Evolutionary conservation across 2,329 filamentous ascomycete species (phyloP), one percentile per base, ranked within the genome.

Genomic region (Cyphellophora europaea): DNA sequence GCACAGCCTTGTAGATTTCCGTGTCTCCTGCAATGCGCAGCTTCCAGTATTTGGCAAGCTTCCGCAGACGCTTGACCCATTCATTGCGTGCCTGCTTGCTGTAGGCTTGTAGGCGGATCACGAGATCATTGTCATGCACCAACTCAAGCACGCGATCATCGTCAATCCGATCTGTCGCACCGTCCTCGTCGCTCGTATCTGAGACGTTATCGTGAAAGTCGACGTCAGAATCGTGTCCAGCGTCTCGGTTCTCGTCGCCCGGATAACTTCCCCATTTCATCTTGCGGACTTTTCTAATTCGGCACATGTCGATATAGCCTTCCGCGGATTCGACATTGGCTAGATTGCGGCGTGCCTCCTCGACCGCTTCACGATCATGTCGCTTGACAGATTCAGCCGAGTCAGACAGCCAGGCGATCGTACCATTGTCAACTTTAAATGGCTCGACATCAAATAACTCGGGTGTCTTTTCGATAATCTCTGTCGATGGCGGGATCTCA

Each of bases 41-140:
- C 42, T 67, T 74, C 77, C 77, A 82, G 56, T 81, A 82, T 30
- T 63, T 68, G 19, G 69, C 63, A 8, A 82, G 56, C 5, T 64
- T 61, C 11, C 63, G 63, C 2, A 82, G 59, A 17, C 76, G 66
- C 19, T 62, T 63, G 37, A 78, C 68, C 77, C 77, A 82, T 50
- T 78, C 69, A 42, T 72, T 65, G 32, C 72, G 69, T 3, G 75
- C 74, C 11, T 56, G 51, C 36, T 63, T 61, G 50, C 76, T 69
- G 50, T 72, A 78, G 38, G 71, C 66, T 52, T 74, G 72, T 5
- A 82, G 59, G 10, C 73, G 72, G 27, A 81, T 63, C 27, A 78
- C 61, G 5, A 81, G 63, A 0, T 70, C 71, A 50, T 80, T 80
- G 31, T 68, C 65, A 44, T 82, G 61, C 6, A 72, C 58, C 15